Conservation (phyloP, 2,329 filamentous ascomycete species). For the Aspergillus cejpii region DNA sequence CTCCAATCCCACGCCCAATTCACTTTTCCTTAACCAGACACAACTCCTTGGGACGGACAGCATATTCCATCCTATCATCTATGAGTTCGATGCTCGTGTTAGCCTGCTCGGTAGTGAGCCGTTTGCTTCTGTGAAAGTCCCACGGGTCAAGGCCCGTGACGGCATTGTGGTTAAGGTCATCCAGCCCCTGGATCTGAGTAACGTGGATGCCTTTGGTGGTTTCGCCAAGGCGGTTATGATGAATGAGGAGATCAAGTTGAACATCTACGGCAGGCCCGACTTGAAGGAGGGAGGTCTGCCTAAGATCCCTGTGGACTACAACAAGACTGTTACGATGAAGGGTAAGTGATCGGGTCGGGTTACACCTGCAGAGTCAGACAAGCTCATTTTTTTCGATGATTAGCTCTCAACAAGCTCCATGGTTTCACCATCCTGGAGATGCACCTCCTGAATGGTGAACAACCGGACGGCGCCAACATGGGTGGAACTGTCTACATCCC, state of each 20-base stretch:
- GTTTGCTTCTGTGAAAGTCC: slow-evolving; percentile 45
- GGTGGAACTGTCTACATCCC: slow-evolving; percentile 51
- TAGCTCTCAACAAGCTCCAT: slow-evolving; percentile 53
- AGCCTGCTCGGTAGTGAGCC: slow-evolving; percentile 40
- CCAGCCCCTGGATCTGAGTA: slow-evolving; percentile 41
- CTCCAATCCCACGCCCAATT: slow-evolving; percentile 44
- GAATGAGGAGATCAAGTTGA: slow-evolving; percentile 46
- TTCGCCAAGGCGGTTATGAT: slow-evolving; percentile 47
- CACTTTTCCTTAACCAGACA: slow-evolving; percentile 45
- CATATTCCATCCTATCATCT: slow-evolving; percentile 50
- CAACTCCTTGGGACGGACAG: slow-evolving; percentile 45
- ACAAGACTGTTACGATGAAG: slow-evolving; percentile 53
- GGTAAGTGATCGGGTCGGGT: slow-evolving; percentile 34
- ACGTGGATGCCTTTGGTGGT: slow-evolving; percentile 43
- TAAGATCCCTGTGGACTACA: slow-evolving; percentile 47
- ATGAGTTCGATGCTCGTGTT: slow-evolving; percentile 48
- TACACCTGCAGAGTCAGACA: not conserved
- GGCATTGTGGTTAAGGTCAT: slow-evolving; percentile 40
- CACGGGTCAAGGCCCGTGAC: slow-evolving; percentile 40
- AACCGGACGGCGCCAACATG: slow-evolving; percentile 48
- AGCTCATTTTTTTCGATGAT: not conserved
- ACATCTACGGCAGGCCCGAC: slow-evolving; percentile 47
- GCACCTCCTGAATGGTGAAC: slow-evolving; percentile 37
- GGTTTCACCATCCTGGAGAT: slow-evolving; percentile 48
- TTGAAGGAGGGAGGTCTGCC: slow-evolving; percentile 49